Base-by-base conservation (phyloP, 139 green algal genomes). In the Tetratostichococcus sp. region DNA sequence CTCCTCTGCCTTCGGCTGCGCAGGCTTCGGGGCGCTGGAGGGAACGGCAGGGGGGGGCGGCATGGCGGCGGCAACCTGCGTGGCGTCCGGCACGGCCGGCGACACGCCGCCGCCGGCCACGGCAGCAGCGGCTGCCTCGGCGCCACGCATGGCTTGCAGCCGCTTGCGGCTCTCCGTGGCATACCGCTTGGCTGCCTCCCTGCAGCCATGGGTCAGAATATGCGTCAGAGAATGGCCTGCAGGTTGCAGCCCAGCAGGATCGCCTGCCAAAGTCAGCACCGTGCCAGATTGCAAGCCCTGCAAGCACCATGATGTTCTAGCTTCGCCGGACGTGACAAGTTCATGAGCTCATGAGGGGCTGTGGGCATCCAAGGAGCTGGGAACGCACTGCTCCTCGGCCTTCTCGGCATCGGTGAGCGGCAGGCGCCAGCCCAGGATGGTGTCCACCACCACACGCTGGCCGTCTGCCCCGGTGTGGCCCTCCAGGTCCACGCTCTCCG, bases 361-460 rank as follows among this genome's bases (percentile, higher is more conserved):
- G 39, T 50, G 39, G 11, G 8, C 22, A 26, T 8, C 11, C 17
- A 25, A 26, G 50, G 2, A 25, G 14, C 22, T n/a, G 19, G 26
- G 19, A 17, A 26, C 50, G 50, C 50, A 62, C 50, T 62, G 50
- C 42, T 86, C 84, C 0, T 66, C 43, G 25, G 65, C 32, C 35
- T 71, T 74, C 75, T 90, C 78, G 65, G 79, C 28, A 66, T 81
- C 74, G 5, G 72, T 81, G 11, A 79, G 75, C 11, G 85, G 83
- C 73, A 69, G 86, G n/a, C 91, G 81, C 89, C 91, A 96, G 5
- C 85, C 91, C 30, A 90, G 75, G 65, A 96, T 91, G 30, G 72
- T 42, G 76, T 93, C 91, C 67, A 96, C 88, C 4, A 83, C 59
- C 2, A 83, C 83, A 57, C 59, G 73, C 58, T 77, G 73, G 17